These are phyloP conservation scores for Sphagnum fallax DNA, from an alignment of 228 moss, liverwort and hornwort species.

Conservation along the genomic window DNA sequence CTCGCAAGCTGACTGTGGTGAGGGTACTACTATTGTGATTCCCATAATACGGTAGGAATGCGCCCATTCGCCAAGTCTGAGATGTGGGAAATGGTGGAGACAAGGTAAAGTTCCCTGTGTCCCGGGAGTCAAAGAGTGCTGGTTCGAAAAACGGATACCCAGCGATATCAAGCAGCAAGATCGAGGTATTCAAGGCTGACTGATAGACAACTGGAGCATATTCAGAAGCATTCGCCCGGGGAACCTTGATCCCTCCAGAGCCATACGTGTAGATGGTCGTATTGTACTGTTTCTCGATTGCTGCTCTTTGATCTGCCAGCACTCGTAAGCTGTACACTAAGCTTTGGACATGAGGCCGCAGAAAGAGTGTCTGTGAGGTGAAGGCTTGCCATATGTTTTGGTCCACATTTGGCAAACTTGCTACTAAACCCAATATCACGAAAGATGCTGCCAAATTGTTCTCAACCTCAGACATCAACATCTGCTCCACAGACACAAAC, in stretches of 20 bases:
- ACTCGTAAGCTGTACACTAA: slow-evolving; percentile 45
- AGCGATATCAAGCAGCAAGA: slow-evolving; percentile 9
- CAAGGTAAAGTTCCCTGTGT: slow-evolving; percentile 22
- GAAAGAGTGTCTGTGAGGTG: slow-evolving; percentile 38
- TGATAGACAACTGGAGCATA: slow-evolving; percentile 30
- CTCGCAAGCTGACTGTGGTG: too few species aligned
- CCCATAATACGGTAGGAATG: slow-evolving; percentile 26
- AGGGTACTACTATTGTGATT: not conserved
- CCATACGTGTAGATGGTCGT: not conserved
- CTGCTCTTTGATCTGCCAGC: slow-evolving; percentile 18
- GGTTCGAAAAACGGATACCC: slow-evolving; percentile 4
- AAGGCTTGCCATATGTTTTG: slow-evolving; percentile 29
- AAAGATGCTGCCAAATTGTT: slow-evolving; percentile 48
- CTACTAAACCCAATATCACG: slow-evolving; percentile 41
- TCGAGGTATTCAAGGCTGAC: slow-evolving; percentile 14
- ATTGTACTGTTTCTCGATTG: slow-evolving; percentile 30
- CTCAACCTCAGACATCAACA: slow-evolving; percentile 43
- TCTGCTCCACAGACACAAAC: slow-evolving; percentile 6
- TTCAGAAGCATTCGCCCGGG: slow-evolving; percentile 21
- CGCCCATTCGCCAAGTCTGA: slow-evolving; percentile 28
- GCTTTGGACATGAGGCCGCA: slow-evolving; percentile 40
- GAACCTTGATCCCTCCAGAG: not conserved
- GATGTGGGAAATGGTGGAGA: slow-evolving; percentile 16
- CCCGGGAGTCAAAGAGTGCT: slow-evolving; percentile 12
- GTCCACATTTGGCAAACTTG: slow-evolving; percentile 25